Evolutionary conservation across 805 yeast species (phyloP).

Genomic region (Candida mattraensis): DNA sequence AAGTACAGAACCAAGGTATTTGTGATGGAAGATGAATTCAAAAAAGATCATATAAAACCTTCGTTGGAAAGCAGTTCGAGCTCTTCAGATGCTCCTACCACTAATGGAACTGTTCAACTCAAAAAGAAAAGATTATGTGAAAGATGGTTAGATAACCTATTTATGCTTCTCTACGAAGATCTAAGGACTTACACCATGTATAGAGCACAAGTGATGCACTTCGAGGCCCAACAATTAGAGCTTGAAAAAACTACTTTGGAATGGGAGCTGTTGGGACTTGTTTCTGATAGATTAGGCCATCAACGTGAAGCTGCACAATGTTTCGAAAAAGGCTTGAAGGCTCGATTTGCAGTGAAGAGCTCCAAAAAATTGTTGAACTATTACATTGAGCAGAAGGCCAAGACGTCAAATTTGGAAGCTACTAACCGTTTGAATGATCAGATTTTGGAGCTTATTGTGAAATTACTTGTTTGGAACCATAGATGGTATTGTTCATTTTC

Average conservation of each 20-base stretch:
- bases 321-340: constrained; percentile 65
- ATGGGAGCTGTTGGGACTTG: constrained; percentile 89
- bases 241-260: constrained; percentile 78
- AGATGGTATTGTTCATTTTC: constrained; percentile 96
- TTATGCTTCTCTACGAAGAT: constrained; percentile 71
- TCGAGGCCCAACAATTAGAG: constrained; percentile 81
- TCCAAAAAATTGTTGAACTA: constrained; percentile 70
- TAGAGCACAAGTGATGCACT: constrained; percentile 89
- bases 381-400: constrained; percentile 51
- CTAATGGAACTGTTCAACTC: constrained; percentile 39
- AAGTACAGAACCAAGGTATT: constrained; percentile 61
- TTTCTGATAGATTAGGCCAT: constrained; percentile 84
- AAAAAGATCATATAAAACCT: constrained; percentile 30
- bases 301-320: constrained; percentile 85
- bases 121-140: constrained; percentile 68
- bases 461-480: constrained; percentile 94
- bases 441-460: constrained; percentile 69
- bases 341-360: constrained; percentile 79
- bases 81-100: constrained; percentile 7
- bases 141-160: constrained; percentile 70
- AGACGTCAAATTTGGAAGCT: constrained; percentile 33
- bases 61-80: constrained; percentile 15
- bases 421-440: constrained; percentile 46
- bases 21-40: constrained; percentile 67
- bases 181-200: constrained; percentile 83